Conservation (phyloP, 1,284 basidiomycete species). For the Rugiboletus extremiorientalis region DNA sequence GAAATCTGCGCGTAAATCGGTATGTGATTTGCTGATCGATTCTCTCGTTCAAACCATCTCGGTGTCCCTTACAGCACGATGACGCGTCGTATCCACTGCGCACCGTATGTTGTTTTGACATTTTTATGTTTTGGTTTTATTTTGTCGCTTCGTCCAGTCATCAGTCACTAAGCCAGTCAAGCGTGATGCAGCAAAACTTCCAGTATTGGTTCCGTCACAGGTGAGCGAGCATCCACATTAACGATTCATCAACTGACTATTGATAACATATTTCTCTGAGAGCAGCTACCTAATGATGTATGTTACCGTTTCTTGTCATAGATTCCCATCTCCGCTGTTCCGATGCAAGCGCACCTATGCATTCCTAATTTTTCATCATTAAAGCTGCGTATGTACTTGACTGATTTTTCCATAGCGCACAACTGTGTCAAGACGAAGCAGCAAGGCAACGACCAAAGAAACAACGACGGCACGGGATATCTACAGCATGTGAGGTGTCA, state of each 20-base stretch:
- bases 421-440: not conserved
- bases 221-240: no score
- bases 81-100: not conserved
- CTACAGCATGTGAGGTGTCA: not conserved
- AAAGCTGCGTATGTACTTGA: not conserved
- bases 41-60: not conserved
- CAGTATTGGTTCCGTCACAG: no score
- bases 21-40: not conserved
- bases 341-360: no score
- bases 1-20: not conserved
- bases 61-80: not conserved
- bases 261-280: no score
- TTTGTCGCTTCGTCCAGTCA: not conserved
- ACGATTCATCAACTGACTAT: no score
- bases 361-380: not conserved
- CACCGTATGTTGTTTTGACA: not conserved
- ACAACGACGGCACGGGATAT: not conserved
- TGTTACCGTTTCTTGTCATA: no score
- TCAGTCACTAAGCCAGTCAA: no score
- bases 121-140: not conserved
- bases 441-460: not conserved
- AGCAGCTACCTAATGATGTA: no score
- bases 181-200: no score
- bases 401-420: not conserved
- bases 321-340: no score